phyloP scores from a whole-genome alignment of 2,329 filamentous ascomycete species.

The Helminthosporium solani region DNA sequence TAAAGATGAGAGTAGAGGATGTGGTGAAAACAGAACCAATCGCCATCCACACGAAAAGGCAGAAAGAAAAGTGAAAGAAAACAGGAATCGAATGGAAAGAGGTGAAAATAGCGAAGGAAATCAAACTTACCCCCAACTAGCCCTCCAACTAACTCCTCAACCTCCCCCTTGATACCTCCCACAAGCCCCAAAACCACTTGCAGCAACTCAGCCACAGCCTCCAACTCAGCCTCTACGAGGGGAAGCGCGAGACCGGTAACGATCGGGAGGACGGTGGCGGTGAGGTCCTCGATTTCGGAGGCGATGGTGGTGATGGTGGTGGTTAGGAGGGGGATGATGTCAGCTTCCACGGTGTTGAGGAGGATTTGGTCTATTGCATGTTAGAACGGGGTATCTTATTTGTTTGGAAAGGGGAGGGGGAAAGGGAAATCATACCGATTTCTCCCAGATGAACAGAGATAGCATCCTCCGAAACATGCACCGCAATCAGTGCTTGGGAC shows the following conservation, averaged over 20 bases:
- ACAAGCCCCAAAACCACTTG: background rate
- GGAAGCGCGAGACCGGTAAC: background rate
- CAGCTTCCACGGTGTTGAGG: background rate
- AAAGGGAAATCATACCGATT: too few species aligned
- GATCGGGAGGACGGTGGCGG: background rate
- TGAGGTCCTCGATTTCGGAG: background rate
- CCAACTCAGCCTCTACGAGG: background rate
- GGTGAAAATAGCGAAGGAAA: too few species aligned
- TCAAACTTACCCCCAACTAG: background rate
- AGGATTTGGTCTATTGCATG: background rate
- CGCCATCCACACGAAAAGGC: too few species aligned
- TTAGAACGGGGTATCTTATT: too few species aligned
- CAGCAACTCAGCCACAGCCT: background rate
- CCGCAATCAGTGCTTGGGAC: too few species aligned
- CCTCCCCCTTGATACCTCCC: background rate
- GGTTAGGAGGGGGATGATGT: background rate
- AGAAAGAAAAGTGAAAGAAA: too few species aligned
- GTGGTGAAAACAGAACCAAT: too few species aligned
- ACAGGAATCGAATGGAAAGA: too few species aligned
- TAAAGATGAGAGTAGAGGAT: too few species aligned
- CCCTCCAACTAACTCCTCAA: background rate
- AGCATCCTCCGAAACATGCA: too few species aligned
- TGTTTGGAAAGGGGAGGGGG: background rate
- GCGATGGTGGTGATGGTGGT: background rate
- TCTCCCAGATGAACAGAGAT: too few species aligned